Conservation (phyloP, 495 filamentous ascomycete genomes). For the Hypomontagnella monticulosa region DNA sequence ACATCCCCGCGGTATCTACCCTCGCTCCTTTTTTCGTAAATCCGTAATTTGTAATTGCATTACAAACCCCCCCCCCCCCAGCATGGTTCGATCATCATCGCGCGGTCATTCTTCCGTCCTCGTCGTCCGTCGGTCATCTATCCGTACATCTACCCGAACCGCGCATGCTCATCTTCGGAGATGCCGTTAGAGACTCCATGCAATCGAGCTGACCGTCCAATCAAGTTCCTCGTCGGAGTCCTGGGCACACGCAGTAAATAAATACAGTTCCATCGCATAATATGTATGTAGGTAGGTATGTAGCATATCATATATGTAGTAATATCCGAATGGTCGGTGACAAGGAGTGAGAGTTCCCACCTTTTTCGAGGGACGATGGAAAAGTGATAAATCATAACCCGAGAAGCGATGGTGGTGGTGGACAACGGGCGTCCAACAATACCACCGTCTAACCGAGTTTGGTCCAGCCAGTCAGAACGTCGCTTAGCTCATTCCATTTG, state of each 20-base stretch:
- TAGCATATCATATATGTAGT: neutral
- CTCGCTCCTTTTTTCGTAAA: too few relatives aligned
- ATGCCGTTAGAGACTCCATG: too few relatives aligned
- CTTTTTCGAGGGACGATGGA: constrained; percentile 7
- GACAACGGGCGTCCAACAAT: neutral
- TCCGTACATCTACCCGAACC: constrained; percentile 17
- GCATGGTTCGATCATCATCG: too few relatives aligned
- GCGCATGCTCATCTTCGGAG: neutral
- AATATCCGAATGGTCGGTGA: constrained; percentile 13
- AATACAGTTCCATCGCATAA: neutral
- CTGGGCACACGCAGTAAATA: too few relatives aligned
- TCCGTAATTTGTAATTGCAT: too few relatives aligned
- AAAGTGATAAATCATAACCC: constrained; percentile 31
- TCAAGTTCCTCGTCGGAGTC: too few relatives aligned
- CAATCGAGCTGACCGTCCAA: too few relatives aligned
- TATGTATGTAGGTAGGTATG: neutral
- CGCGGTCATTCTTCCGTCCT: neutral
- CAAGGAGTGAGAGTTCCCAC: neutral
- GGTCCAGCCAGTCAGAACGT: neutral
- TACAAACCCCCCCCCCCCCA: too few relatives aligned
- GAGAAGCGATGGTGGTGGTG: neutral
- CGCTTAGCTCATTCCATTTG: neutral
- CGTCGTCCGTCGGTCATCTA: constrained; percentile 18
- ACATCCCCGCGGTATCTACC: too few relatives aligned
- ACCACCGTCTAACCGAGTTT: constrained; percentile 13